Base-by-base conservation (phyloP, 2,329 filamentous ascomycete genomes). In the Colletotrichum caudatum region DNA sequence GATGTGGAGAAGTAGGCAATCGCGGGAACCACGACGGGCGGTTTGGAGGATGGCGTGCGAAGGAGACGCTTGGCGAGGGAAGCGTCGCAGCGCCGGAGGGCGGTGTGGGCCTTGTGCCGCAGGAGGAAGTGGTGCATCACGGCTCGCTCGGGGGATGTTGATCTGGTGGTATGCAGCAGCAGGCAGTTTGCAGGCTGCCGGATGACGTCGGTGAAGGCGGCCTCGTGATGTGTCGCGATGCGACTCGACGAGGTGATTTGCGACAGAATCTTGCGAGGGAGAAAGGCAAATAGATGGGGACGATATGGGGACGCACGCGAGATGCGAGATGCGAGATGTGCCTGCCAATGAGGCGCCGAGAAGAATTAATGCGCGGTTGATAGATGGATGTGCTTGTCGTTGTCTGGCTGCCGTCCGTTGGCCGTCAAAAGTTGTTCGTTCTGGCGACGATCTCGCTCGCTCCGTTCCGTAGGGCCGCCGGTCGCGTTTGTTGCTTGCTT, bases 1-100 rank as follows among this genome's bases (percentile, higher is more conserved):
- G 68, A 60, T 35, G 73, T 65, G 57, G 73, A 72, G 53, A 76
- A 73, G 63, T 20, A 5, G 26, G 63, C 64, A 29, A 50, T 57
- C 29, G n/a, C 50, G 69, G 64, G 33, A 44, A 57, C 57, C 23
- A 59, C 16, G 46, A 53, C 12, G 46, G 33, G 39, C n/a, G 29
- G 69, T 18, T 64, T 69, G 56, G 37, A 50, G 56, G 44, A 23
- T 7, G 61, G 26, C 18, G 41, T 16, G 50, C 60, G 50, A 63
- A 58, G 50, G 58, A 58, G 41, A 50, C 59, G 26, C 48, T 64
- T 69, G 53, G 61, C n/a, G 23, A 62, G 66, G 33, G 66, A 44
- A 5, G 29, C 33, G 50, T 56, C 12, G 69, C 60, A 62, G 50
- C 41, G 41, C 56, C 67, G 70, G 56, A 71, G 56, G 37, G 67